phyloP scores from a whole-genome alignment of 768 basidiomycete species.

The Rubroboletus satanas region DNA sequence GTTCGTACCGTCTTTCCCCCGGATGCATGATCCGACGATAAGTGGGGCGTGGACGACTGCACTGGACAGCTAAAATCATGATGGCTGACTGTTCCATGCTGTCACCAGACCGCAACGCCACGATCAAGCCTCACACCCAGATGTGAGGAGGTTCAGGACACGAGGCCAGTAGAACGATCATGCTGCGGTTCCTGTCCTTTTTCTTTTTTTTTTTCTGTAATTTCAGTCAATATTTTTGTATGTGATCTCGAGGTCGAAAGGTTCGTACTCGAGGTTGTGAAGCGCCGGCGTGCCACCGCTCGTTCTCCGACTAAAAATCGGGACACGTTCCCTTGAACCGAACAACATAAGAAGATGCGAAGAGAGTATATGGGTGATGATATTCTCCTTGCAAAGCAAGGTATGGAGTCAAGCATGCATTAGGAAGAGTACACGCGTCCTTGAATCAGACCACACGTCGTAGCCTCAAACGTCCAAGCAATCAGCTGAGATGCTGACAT shows the following conservation, averaged over 20 bases:
- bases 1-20: slow-evolving; percentile 7
- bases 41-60: background rate
- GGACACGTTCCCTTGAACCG: background rate
- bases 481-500: background rate
- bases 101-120: slow-evolving; percentile 11
- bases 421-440: no score
- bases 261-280: background rate
- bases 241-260: background rate
- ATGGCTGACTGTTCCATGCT: slow-evolving; percentile 2
- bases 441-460: background rate
- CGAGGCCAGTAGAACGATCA: background rate
- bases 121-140: slow-evolving; percentile 4
- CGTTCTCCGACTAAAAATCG: background rate
- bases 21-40: slow-evolving; percentile 8
- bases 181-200: background rate
- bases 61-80: background rate
- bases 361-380: background rate
- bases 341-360: background rate
- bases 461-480: background rate
- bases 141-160: background rate
- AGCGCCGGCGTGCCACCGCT: background rate
- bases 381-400: background rate
- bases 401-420: background rate
- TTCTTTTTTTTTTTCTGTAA: background rate
- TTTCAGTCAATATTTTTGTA: background rate